Conservation (phyloP, 1,284 basidiomycete genomes). For the Cryptococcus maquisensis region DNA sequence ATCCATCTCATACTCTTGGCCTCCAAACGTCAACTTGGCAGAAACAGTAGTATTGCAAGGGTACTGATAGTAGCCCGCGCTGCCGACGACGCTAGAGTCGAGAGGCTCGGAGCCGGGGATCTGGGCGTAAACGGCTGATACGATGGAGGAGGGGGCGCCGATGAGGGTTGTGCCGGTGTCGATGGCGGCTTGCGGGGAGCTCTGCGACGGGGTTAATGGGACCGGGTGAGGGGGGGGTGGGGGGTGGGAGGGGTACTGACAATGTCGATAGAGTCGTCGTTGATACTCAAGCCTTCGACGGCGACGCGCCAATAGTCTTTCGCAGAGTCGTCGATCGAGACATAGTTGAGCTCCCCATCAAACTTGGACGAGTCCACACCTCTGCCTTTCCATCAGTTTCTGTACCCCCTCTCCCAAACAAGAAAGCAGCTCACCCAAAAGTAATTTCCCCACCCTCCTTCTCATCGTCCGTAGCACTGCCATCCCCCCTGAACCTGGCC, state of each 20-base stretch:
- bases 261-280: slow-evolving; percentile 40
- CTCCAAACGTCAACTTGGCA: background rate
- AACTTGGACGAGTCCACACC: background rate
- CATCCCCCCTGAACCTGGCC: slow-evolving; percentile 63
- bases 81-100: slow-evolving; percentile 14
- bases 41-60: slow-evolving; percentile 37
- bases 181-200: slow-evolving; percentile 32
- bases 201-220: no score
- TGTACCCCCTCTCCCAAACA: background rate
- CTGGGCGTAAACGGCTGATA: slow-evolving; percentile 65
- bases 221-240: no score
- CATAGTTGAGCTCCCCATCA: slow-evolving; percentile 73
- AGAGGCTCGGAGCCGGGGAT: slow-evolving; percentile 61
- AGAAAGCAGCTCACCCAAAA: slow-evolving; percentile 52
- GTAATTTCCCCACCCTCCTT: slow-evolving; percentile 70
- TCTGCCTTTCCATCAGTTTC: background rate
- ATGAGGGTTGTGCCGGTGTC: slow-evolving; percentile 79
- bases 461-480: slow-evolving; percentile 54
- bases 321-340: slow-evolving; percentile 52
- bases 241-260: slow-evolving; percentile 17
- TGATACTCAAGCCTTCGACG: slow-evolving; percentile 47
- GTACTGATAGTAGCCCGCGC: slow-evolving; percentile 31
- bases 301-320: slow-evolving; percentile 54
- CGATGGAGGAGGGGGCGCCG: slow-evolving; percentile 64
- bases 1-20: background rate